Base-by-base conservation (phyloP, 192 early-diverging fungal species). In the Nowakowskiella sp. region DNA sequence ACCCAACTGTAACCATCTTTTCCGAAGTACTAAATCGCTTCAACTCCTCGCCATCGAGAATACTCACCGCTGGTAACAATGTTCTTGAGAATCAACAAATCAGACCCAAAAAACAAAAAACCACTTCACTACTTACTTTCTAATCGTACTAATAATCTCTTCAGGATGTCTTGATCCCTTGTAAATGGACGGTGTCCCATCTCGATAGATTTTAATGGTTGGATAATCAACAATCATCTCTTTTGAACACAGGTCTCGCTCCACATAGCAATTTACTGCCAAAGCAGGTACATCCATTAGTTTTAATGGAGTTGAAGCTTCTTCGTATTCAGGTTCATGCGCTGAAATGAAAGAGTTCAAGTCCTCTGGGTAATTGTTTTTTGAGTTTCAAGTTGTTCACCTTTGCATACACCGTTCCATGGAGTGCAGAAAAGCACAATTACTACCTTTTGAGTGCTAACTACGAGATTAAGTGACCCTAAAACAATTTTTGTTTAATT, bases 241-340 rank as follows among this genome's bases (percentile, higher is more conserved):
- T 57, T 89, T 80, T 46, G 80, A 73, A 68, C 94, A 98, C 25
- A 91, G 65, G 6, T 85, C 83, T 30, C 78, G 71, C 55, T 91
- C 87, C 32, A 80, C 85, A 8, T 90, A 94, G 76, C 94, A 98
- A 67, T 98, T 92, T 31, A 98, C 91, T 78, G 96, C 94, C 71
- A 89, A 91, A 44, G 96, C 56, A 39, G 76, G 64, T 51, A 93
- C 83, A 33, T 69, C 72, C 33, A 73, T 64, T 13, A 69, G 66
- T 78, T 92, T 92, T 43, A 98, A 81, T 47, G 72, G 51, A 7
- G 88, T 87, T 55, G 94, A 92, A 44, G 92, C 93, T 42, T 76
- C 71, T 64, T 94, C 94, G 68, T 92, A 98, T 54, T 95, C 87
- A 49, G 94, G 94, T 22, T 90, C 92, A n/a, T n/a, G n/a, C n/a